phyloP scores from a whole-genome alignment of 768 basidiomycete species.

The Inosperma sp. region DNA sequence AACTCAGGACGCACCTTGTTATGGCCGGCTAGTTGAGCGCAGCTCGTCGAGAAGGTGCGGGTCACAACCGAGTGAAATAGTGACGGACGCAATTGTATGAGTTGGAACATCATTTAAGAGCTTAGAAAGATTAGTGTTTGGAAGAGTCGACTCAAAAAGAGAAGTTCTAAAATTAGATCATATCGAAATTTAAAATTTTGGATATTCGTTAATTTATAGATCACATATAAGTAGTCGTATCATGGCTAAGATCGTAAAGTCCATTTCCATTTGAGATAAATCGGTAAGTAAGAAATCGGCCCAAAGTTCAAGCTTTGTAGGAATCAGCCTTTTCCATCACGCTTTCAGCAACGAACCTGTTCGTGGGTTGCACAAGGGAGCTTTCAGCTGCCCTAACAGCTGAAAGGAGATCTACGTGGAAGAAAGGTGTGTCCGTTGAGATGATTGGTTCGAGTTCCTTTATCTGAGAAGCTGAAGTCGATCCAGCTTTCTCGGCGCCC shows the following conservation, averaged over 20 bases:
- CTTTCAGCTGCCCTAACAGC: slow-evolving; percentile 70
- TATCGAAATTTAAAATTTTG: too few species aligned
- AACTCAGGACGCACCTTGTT: slow-evolving; percentile 34
- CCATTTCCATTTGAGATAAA: too few species aligned
- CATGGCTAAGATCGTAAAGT: too few species aligned
- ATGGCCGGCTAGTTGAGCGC: slow-evolving; percentile 31
- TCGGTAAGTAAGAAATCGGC: too few species aligned
- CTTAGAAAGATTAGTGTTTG: too few species aligned
- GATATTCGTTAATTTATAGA: too few species aligned
- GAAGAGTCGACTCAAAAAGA: too few species aligned
- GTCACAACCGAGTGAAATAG: background rate
- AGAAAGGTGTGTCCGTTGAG: slow-evolving; percentile 66
- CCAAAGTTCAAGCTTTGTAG: too few species aligned
- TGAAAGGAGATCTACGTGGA: slow-evolving; percentile 81
- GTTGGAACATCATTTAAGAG: too few species aligned
- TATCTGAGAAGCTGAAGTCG: slow-evolving; percentile 11
- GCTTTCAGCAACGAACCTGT: slow-evolving; percentile 1
- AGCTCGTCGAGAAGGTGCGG: slow-evolving; percentile 15
- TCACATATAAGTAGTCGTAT: too few species aligned
- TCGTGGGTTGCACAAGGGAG: slow-evolving; percentile 27
- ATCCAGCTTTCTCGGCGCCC: slow-evolving; percentile 35
- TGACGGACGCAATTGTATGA: background rate
- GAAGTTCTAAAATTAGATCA: too few species aligned
- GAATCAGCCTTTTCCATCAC: too few species aligned
- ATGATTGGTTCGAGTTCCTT: slow-evolving; percentile 29